Base-by-base conservation (phyloP, 257 asterid genomes). In the Salvia miltiorrhiza region DNA sequence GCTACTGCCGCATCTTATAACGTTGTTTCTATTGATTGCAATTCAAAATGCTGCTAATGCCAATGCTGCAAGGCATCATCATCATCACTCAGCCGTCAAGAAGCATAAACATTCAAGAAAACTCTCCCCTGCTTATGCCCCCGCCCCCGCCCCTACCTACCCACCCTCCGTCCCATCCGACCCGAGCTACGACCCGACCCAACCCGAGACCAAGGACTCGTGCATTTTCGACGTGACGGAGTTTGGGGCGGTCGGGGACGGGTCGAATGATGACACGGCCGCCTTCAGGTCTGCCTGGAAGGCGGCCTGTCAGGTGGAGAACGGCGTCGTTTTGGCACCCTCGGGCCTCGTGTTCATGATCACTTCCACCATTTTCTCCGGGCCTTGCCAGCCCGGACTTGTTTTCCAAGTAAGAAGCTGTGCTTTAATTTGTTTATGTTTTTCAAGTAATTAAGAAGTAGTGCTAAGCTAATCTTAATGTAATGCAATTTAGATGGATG, bases 221-320 rank as follows among this genome's bases (percentile, higher is more conserved):
- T 83, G 96, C 86, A 63, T 80, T 74, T 90, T 90, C 65, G 80
- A 87, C 55, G 99, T 93, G 35, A 82, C 65, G 4, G 79, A 78
- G 9, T 89, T 72, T 5, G 99, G 99, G 14, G 97, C 97, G 0
- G 78, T 80, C 0, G 99, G 99, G 19, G 96, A 93, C 20, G 99
- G 97, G 9, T 67, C 33, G 10, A 77, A 75, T 0, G 97, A 93
- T 41, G 97, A 93, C 79, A 90, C 97, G 11, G 90, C 76, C n/a
- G 97, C 97, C 12, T 93, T 93, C 73, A 61, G 77, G 62, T 76
- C 78, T 0, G 92, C 99, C 43, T 93, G 99, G 99, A 87, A 93
- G 73, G 93, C 79, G 14, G 99, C 97, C 8, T 93, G 99, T 48
- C 88, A 73, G 40, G 95, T 83, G 5, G 86, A 88, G 7, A 86